A percentile compares a stretch with the other conserved stretches of the same genome.
Conservation (phyloP, 2,329 filamentous ascomycete genomes). For the Nannizziopsis barbatae region DNA sequence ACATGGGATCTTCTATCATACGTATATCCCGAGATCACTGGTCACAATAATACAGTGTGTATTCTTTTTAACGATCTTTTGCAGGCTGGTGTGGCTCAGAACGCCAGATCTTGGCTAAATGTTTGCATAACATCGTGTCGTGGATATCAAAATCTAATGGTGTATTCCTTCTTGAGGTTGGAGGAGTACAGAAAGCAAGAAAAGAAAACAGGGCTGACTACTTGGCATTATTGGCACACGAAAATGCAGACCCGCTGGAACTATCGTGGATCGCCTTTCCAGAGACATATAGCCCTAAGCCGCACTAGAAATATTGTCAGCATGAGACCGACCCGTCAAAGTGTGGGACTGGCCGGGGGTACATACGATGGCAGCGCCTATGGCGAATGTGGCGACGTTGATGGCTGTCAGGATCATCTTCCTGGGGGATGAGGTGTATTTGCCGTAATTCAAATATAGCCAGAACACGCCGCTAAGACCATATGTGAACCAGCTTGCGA, state of each 20-base stretch:
- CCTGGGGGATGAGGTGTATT: slow-evolving; percentile 31
- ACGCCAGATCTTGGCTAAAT: no score
- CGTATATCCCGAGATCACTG: no score
- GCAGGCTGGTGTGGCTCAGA: no score
- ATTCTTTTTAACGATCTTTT: no score
- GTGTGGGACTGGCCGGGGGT: neutral
- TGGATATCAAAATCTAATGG: neutral
- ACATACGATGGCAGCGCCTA: slow-evolving; percentile 25
- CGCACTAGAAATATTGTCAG: slow-evolving; percentile 21
- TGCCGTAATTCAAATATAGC: slow-evolving; percentile 39
- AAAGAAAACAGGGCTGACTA: neutral
- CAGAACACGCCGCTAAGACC: slow-evolving; percentile 38
- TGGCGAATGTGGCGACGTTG: slow-evolving; percentile 34
- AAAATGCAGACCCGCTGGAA: slow-evolving; percentile 28
- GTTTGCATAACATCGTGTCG: no score
- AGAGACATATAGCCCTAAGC: slow-evolving; percentile 34
- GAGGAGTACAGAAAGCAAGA: neutral
- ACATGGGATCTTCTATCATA: no score
- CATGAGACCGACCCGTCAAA: neutral
- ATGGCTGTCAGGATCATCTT: slow-evolving; percentile 38
- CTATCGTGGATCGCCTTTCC: slow-evolving; percentile 30
- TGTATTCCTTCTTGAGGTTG: no score
- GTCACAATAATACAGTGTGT: no score
- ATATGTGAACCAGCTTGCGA: slow-evolving; percentile 25
- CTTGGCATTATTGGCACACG: slow-evolving; percentile 22